phyloP scores from a whole-genome alignment of 768 basidiomycete genomes.

The Suillus occidentalis region DNA sequence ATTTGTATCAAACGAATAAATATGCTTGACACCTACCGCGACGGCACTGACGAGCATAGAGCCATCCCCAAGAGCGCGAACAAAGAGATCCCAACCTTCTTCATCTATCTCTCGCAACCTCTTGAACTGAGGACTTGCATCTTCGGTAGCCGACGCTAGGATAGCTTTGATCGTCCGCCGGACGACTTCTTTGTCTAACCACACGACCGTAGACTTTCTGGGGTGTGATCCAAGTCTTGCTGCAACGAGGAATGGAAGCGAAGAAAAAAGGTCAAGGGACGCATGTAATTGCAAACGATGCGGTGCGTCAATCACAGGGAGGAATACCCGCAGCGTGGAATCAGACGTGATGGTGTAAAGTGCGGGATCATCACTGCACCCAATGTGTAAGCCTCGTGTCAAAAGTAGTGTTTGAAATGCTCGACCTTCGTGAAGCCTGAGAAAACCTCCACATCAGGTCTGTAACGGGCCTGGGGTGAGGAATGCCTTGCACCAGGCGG shows the following conservation, averaged over 20 bases:
- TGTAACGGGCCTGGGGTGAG: constrained; percentile 72
- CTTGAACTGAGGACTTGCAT: constrained; percentile 25
- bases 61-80: constrained; percentile 70
- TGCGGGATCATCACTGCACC: constrained; percentile 65
- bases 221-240: constrained; percentile 27
- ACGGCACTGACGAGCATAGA: constrained; percentile 74
- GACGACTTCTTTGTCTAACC: constrained; percentile 66
- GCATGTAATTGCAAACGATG: constrained; percentile 83
- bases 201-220: constrained; percentile 55
- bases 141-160: constrained; percentile 29
- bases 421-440: constrained; percentile 61
- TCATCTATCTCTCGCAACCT: constrained; percentile 63
- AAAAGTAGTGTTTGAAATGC: constrained; percentile 25
- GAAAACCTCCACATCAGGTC: constrained; percentile 73
- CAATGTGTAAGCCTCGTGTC: constrained; percentile 7
- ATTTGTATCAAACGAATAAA: constrained; percentile 6
- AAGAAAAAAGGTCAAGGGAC: constrained; percentile 69
- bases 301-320: constrained; percentile 86
- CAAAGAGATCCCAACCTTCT: constrained; percentile 78
- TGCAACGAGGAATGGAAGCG: constrained; percentile 44
- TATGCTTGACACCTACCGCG: constrained; percentile 49
- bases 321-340: constrained; percentile 78
- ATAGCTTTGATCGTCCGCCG: constrained; percentile 45
- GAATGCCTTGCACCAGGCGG: constrained; percentile 62
- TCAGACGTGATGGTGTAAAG: constrained; percentile 85